phyloP scores from a whole-genome alignment of 2,329 filamentous ascomycete genomes.

The Penicillium sp. region DNA sequence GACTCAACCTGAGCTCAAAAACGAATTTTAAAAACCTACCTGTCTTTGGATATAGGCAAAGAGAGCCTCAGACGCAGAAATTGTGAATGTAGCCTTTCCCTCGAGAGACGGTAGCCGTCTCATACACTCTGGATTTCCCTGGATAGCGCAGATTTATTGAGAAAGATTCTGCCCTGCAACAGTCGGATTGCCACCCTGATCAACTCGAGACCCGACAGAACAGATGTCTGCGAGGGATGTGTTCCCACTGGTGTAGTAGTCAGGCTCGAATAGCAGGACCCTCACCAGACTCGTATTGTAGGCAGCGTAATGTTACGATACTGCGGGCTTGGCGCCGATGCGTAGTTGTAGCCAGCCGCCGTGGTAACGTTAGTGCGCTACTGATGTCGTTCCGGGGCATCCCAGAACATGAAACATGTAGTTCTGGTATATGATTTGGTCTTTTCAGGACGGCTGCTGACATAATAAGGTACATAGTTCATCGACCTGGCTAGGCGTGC shows the following conservation, averaged over 20 bases:
- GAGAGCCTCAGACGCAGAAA: slow-evolving; percentile 46
- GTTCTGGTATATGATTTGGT: no score
- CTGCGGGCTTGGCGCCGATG: no score
- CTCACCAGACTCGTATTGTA: slow-evolving; percentile 40
- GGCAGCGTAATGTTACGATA: slow-evolving; percentile 33
- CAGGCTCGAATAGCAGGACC: slow-evolving; percentile 35
- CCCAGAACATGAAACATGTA: no score
- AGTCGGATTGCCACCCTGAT: slow-evolving; percentile 39
- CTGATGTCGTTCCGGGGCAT: no score
- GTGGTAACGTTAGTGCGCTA: no score
- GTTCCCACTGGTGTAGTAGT: slow-evolving; percentile 28
- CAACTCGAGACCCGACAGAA: slow-evolving; percentile 42
- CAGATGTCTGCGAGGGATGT: slow-evolving; percentile 33
- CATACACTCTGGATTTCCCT: slow-evolving; percentile 29
- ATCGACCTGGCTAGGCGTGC: no score
- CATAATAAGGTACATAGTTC: neutral
- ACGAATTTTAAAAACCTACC: neutral
- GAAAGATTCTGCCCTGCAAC: slow-evolving; percentile 45
- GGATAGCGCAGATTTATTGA: slow-evolving; percentile 41
- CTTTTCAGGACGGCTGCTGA: no score
- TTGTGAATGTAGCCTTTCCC: slow-evolving; percentile 34
- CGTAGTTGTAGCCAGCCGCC: no score
- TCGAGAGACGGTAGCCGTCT: slow-evolving; percentile 17
- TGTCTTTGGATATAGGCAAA: slow-evolving; percentile 39
- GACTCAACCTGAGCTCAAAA: neutral